Evolutionary conservation across 331 rosid species (phyloP), one percentile per base, ranked within the genome.

Genomic region (Pyrus hybrid): DNA sequence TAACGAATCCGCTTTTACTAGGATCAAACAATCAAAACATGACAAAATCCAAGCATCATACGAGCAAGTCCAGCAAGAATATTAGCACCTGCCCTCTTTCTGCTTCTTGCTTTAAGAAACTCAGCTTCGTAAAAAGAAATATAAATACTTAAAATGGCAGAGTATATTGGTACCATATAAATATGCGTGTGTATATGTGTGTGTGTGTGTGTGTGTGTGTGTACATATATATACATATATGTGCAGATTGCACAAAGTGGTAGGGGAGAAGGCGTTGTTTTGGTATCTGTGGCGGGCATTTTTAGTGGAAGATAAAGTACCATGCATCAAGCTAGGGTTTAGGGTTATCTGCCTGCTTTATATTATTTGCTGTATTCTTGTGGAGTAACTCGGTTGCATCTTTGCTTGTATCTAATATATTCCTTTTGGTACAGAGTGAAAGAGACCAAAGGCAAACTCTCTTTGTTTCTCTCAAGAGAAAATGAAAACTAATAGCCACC

Each of bases 31-130:
- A 68, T 25, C 32, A 75, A 79, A 68, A 79, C 66, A 64, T 26
- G 87, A 83, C 85, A 88, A 85, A 83, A 72, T 25, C 5, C 32
- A 56, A 53, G 74, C 70, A 77, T 23, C 74, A 75, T 17, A 69
- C 71, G 67, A 77, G 74, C 67, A 35, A 28, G 17, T 61, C 13
- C 61, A 16, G 26, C 61, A 37, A 51, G 33, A 28, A 70, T 51
- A 28, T 5, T 70, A 47, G 25, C 9, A 18, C 23, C 43, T 4
- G 14, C 29, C 26, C 20, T 79, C 63, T 22, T 57, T 21, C 63
- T 57, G 7, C 26, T 21, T 64, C 6, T 49, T 72, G 45, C 66
- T 61, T 61, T 14, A 6, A 37, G 43, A 37, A 61, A 49, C 8
- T 17, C 32, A 64, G 51, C 68, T 61, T 82, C n/a, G 21, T 49